phyloP scores from a whole-genome alignment of 805 yeast species.

The Clavispora santaluciae region DNA sequence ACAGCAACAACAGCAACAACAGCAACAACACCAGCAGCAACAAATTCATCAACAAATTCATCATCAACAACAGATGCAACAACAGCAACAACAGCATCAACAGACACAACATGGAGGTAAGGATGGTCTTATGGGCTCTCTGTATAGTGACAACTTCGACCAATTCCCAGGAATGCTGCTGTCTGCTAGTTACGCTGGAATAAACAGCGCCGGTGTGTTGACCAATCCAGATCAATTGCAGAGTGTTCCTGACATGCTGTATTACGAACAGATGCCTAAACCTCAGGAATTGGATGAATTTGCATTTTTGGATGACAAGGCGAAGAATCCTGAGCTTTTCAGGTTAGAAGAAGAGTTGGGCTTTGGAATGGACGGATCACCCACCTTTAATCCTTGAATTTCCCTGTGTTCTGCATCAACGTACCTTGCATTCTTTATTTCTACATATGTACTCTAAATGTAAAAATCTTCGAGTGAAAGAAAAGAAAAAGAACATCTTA shows the following conservation, averaged over 20 bases:
- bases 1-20: constrained; percentile 15
- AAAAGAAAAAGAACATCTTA: too few species aligned
- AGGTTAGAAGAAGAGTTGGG: constrained; percentile 42
- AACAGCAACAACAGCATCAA: constrained; percentile 4
- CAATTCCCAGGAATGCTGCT: constrained; percentile 12
- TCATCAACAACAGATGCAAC: constrained; percentile 13
- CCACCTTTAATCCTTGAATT: neutral
- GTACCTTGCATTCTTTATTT: neutral
- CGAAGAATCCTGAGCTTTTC: constrained; percentile 25
- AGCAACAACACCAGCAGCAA: constrained; percentile 16
- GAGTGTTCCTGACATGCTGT: constrained; percentile 20
- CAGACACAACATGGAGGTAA: neutral
- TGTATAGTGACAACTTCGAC: constrained; percentile 1
- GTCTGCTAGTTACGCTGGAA: constrained; percentile 8
- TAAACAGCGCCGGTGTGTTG: constrained; percentile 18
- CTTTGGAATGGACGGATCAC: constrained; percentile 39
- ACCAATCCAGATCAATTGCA: constrained; percentile 19
- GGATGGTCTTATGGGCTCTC: neutral
- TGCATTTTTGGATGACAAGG: constrained; percentile 14
- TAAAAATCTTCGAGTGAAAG: too few species aligned
- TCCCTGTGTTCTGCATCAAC: neutral
- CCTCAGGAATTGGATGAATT: constrained; percentile 43
- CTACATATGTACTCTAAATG: neutral
- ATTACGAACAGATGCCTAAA: constrained; percentile 36
- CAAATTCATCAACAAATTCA: constrained; percentile 16